These are phyloP conservation scores for Geranium brycei DNA, from an alignment of 345 rosid species.

Conservation along the genomic window DNA sequence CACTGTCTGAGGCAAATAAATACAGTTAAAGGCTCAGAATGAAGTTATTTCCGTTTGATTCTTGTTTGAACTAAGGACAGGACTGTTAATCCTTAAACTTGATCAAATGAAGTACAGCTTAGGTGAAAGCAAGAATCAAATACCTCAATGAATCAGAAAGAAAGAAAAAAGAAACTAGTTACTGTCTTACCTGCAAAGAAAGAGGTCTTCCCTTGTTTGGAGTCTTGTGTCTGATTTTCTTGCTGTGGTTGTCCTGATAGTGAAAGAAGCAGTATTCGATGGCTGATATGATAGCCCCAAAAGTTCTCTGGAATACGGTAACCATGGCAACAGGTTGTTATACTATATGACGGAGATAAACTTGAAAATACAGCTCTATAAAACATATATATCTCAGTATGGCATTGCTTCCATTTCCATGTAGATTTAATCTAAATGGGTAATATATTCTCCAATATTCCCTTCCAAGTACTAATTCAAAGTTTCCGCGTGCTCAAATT, in stretches of 20 bases:
- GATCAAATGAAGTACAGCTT: neutral
- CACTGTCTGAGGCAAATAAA: constrained; percentile 40
- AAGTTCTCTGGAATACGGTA: constrained; percentile 29
- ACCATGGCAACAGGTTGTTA: constrained; percentile 21
- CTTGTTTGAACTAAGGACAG: neutral
- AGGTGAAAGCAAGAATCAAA: no score
- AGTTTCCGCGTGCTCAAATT: constrained; percentile 16
- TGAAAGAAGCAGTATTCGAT: constrained; percentile 45
- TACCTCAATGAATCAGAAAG: neutral
- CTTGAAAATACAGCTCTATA: constrained; percentile 16
- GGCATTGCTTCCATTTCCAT: constrained; percentile 33
- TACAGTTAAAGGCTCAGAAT: neutral
- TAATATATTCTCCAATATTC: constrained; percentile 31
- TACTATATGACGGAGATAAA: constrained; percentile 10
- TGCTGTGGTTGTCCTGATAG: constrained; percentile 23
- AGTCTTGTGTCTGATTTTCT: constrained; percentile 32
- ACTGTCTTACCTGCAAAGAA: constrained; percentile 62
- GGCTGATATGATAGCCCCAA: constrained; percentile 41
- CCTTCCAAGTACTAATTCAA: constrained; percentile 6
- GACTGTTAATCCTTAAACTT: neutral
- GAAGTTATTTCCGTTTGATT: neutral
- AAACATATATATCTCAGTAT: constrained; percentile 34
- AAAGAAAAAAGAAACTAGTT: constrained; percentile 1
- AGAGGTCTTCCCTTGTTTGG: constrained; percentile 62
- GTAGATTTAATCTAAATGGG: constrained; percentile 15